Evolutionary conservation across 1,284 basidiomycete genomes (phyloP), one percentile per base, ranked within the genome.

Genomic region (Coniferiporia sulphurascens): DNA sequence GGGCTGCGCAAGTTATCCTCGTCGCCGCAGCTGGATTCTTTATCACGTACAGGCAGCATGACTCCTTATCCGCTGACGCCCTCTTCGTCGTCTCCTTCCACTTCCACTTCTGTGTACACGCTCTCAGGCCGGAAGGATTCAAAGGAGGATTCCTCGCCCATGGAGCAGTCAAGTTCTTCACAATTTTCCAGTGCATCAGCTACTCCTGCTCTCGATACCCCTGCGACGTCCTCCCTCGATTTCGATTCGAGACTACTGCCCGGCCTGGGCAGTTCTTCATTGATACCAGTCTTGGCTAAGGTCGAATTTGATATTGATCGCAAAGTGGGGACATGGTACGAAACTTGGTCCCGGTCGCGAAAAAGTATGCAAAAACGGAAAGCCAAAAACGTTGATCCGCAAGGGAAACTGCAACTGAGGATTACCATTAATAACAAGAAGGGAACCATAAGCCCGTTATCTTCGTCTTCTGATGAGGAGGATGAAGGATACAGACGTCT

Each of bases 251-350:
- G 87, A 55, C 77, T 84, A 59, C 76, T 89, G n/a, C 84, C 86
- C 15, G 87, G 88, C 5, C 74, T 90, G 50, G 70, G 72, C 60
- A 83, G 84, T 15, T 70, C 79, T 53, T 82, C 86, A 32, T 72
- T 89, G 48, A 83, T 91, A 55, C 89, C 89, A 12, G 85, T 94
- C 60, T 78, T 94, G 34, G 92, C 91, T 55, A 93, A 92, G 73
- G 83, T 94, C 17, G 91, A 94, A 71, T 93, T 94, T 65, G 90
- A 93, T 67, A 88, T 94, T 65, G 91, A 93, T 69, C 77, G 76
- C 49, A 75, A 79, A 53, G 89, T 88, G 9, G 61, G 58, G 9
- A 74, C 76, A n/a, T 94, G 92, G 91, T 94, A 87, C 65, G 85
- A 87, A 15, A 81, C 83, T 5, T 93, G 91, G 91, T 62, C 86